phyloP scores from a whole-genome alignment of 768 basidiomycete species.

The Tulasnella sp. region DNA sequence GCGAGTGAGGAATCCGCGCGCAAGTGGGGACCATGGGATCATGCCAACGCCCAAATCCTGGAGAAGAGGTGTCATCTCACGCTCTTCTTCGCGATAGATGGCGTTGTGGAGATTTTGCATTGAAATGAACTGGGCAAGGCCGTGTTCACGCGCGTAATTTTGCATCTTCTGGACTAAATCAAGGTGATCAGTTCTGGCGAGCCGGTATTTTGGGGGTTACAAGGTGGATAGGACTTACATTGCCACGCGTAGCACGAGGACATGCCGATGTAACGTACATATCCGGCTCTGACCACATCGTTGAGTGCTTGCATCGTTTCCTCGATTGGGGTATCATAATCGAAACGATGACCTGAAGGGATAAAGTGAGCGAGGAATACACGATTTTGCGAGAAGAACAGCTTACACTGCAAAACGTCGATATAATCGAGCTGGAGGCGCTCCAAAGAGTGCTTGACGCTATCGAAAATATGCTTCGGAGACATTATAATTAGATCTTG shows the following conservation, averaged over 20 bases:
- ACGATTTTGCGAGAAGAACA: background rate
- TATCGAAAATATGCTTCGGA: slow-evolving; percentile 45
- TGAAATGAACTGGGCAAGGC: slow-evolving; percentile 14
- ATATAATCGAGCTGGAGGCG: slow-evolving; percentile 43
- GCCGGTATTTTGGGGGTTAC: background rate
- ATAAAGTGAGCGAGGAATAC: background rate
- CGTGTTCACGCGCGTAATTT: slow-evolving; percentile 15
- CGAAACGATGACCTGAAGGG: slow-evolving; percentile 45
- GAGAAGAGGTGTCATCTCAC: slow-evolving; percentile 20
- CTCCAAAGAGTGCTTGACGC: slow-evolving; percentile 38
- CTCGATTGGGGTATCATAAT: slow-evolving; percentile 49
- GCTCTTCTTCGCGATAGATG: slow-evolving; percentile 25
- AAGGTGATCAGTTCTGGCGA: background rate
- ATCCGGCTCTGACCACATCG: slow-evolving; percentile 48
- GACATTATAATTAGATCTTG: slow-evolving; percentile 28
- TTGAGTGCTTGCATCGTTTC: slow-evolving; percentile 51
- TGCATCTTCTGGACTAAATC: slow-evolving; percentile 25
- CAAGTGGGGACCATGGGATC: slow-evolving; percentile 25
- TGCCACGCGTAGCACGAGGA: slow-evolving; percentile 39
- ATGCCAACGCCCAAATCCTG: slow-evolving; percentile 22
- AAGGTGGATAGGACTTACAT: slow-evolving; percentile 17
- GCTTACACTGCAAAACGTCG: slow-evolving; percentile 41
- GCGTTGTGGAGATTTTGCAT: slow-evolving; percentile 25
- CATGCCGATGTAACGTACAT: slow-evolving; percentile 48
- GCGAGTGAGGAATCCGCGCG: slow-evolving; percentile 18